Evolutionary conservation across 805 yeast species (phyloP), one percentile per base, ranked within the genome.

Genomic region (Candida methanosorbosa): DNA sequence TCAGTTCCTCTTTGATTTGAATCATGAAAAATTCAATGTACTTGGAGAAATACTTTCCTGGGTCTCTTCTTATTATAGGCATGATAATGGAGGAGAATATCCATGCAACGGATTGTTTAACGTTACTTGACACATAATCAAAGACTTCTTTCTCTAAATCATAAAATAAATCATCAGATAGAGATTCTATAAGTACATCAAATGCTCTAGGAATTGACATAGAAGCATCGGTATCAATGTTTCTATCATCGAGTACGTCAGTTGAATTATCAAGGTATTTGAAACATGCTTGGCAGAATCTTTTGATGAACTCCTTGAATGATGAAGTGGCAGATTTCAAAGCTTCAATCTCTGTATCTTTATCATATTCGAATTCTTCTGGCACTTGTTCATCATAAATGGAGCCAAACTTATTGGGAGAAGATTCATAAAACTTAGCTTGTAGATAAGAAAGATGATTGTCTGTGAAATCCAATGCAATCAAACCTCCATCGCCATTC

Each of bases 51-150:
- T 71, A 63, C 4, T 50, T 45, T 9, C 51, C 46, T 0, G 86
- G 78, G 31, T 78, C 75, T 29, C 85, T 70, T 41, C 78, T 75
- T 3, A 82, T 75, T 30, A 90, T 56, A 1, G 81, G 70, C 8
- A 88, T 90, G 33, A 85, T 67, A 3, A 88, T 72, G 27, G 78
- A 80, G 1, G 87, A 83, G 20, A 79, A 67, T 1, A 81, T 69
- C 33, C 81, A 80, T 2, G 79, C 75, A 24, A 77, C 73, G 0
- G 82, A 62, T 41, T 75, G 75, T 26, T 68, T 57, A 4, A 77
- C 75, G 44, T 77, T 75, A 14, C 72, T 72, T 16, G 72, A 64
- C 19, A 85, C 66, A 38, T 79, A 81, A 1, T 72, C 72, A 34
- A 72, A 68, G 36, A 78, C 63, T 20, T 61, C 59, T 13, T 64